phyloP scores from a whole-genome alignment of 2,329 filamentous ascomycete genomes.

The Penicillium sp. region DNA sequence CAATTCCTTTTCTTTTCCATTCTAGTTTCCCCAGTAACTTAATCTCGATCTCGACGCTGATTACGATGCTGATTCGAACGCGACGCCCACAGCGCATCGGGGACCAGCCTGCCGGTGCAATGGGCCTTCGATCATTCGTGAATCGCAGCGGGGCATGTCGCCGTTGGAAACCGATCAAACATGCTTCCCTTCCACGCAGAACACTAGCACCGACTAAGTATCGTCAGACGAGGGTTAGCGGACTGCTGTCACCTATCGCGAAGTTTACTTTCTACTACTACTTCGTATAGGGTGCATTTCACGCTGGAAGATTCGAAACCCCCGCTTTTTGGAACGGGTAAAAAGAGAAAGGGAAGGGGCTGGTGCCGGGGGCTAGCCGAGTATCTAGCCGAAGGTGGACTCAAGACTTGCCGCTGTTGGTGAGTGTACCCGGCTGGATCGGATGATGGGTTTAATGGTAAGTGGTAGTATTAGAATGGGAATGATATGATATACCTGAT shows the following conservation, averaged over 20 bases:
- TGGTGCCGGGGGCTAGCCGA: not conserved
- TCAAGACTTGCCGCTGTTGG: not conserved
- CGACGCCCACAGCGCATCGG: not conserved
- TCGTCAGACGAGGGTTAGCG: not conserved
- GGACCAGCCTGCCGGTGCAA: not conserved
- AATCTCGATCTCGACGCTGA: not conserved
- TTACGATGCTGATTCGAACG: not conserved
- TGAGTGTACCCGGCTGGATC: not conserved
- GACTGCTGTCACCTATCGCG: not conserved
- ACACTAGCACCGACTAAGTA: not conserved
- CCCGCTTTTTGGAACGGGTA: not conserved
- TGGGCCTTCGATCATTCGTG: not conserved
- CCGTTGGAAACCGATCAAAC: not conserved
- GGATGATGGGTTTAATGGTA: not conserved
- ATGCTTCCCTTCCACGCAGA: not conserved
- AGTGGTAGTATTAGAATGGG: not conserved
- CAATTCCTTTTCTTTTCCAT: not conserved
- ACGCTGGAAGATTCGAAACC: not conserved
- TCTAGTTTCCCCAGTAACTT: not conserved
- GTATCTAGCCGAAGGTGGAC: not conserved
- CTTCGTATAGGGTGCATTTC: not conserved
- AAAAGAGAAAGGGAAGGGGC: not conserved
- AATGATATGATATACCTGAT: not conserved
- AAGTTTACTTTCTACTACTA: not conserved
- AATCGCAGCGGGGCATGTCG: not conserved